Conservation (phyloP, 306 rosid genomes). For the Notholithocarpus densiflorus region DNA sequence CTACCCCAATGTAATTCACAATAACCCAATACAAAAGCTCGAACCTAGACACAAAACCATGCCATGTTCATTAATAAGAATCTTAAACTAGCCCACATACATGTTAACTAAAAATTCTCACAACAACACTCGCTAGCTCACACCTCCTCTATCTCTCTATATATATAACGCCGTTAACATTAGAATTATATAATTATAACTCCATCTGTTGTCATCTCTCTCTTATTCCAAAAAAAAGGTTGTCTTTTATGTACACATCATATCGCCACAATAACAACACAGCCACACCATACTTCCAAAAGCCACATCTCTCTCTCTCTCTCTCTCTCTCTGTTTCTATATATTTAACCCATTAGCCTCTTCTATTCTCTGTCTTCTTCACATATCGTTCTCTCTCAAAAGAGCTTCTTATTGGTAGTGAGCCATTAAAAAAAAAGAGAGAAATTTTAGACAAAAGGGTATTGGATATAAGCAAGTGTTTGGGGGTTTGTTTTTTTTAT, state of each 20-base stretch:
- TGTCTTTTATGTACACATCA: constrained; percentile 28
- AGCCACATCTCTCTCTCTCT: not conserved
- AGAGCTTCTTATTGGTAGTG: not conserved
- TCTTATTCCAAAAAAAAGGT: not conserved
- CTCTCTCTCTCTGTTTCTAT: not conserved
- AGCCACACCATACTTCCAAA: constrained; percentile 1
- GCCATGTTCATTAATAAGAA: constrained; percentile 16
- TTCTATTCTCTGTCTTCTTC: not conserved
- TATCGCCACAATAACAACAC: constrained; percentile 39
- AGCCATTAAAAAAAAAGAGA: not conserved
- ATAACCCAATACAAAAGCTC: not conserved
- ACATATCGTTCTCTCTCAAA: not conserved
- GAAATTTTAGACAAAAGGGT: not conserved
- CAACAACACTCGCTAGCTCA: not conserved
- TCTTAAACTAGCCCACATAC: constrained; percentile 30
- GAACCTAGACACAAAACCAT: constrained; percentile 15
- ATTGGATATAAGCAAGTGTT: not conserved
- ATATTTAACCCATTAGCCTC: not conserved
- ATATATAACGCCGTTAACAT: constrained; percentile 33
- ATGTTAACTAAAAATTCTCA: not conserved
- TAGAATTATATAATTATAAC: not conserved
- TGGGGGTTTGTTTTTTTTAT: not conserved
- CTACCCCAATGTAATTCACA: not conserved
- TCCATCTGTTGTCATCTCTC: constrained; percentile 21
- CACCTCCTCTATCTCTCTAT: not conserved